Conservation (phyloP, 2,329 filamentous ascomycete genomes). For the Hypoxylon sp. region DNA sequence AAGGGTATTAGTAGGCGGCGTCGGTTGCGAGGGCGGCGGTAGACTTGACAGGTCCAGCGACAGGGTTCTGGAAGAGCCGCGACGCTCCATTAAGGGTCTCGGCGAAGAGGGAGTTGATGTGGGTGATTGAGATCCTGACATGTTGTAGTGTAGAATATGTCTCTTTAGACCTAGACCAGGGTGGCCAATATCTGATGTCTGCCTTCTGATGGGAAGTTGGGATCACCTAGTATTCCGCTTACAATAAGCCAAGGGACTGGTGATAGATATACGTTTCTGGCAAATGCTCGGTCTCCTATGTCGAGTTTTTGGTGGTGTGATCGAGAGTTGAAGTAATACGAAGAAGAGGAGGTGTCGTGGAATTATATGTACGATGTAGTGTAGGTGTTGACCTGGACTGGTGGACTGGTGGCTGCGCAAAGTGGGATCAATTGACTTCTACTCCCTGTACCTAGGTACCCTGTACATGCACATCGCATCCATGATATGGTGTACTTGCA, state of each 20-base stretch:
- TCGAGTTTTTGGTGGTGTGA: conserved; percentile 11
- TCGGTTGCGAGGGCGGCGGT: conserved; percentile 76
- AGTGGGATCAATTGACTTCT: conserved; percentile 26
- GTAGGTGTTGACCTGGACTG: conserved; percentile 25
- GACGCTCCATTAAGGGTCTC: conserved; percentile 51
- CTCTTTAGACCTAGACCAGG: not conserved
- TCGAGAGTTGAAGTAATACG: conserved; percentile 14
- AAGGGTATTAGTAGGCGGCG: conserved; percentile 83
- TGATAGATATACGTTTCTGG: conserved; percentile 12
- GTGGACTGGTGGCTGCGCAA: conserved; percentile 39
- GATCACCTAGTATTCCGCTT: conserved; percentile 10
- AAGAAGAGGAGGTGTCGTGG: conserved; percentile 26
- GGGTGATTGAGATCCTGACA: conserved; percentile 47
- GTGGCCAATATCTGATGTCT: not conserved
- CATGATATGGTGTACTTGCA: conserved; percentile 2
- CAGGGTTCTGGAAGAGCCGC: conserved; percentile 63
- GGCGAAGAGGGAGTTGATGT: conserved; percentile 46
- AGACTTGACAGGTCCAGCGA: conserved; percentile 80
- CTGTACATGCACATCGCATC: conserved; percentile 16
- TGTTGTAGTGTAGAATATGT: conserved; percentile 27
- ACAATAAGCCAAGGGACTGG: conserved; percentile 10
- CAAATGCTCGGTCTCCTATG: conserved; percentile 1
- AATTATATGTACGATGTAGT: conserved; percentile 16
- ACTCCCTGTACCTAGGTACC: too few species aligned
- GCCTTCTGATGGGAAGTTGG: not conserved